Evolutionary conservation across 2,329 filamentous ascomycete species (phyloP), one percentile per base, ranked within the genome.

Genomic region (Pseudogymnoascus sp.): DNA sequence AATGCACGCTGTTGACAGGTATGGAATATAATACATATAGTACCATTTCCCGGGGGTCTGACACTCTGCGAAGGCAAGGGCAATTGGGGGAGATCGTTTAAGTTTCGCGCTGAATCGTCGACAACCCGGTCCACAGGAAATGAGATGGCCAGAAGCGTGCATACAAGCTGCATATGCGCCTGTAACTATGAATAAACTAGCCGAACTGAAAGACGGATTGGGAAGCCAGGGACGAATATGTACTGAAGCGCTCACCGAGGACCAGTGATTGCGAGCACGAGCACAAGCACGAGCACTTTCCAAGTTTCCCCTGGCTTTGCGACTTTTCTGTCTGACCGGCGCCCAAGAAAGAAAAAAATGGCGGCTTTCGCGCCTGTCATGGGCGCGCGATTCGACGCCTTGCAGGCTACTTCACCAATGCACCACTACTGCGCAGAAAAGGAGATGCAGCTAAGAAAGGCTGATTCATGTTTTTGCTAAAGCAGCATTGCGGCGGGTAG

Each of bases 401-500:
- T 28, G 14, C 14, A 25, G 22, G 22, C 22, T 25, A 25, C 22
- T 4, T 25, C 22, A 25, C 22, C 7, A 33, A 33, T 7, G 18
- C 9, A n/a, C 33, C 25, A 18, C 47, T 53, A 53, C 47, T 53
- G 47, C 47, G 28, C n/a, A 53, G 25, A 33, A 53, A 53, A 53
- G 47, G 47, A 53, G 47, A 33, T 53, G 47, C 25, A 53, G 25
- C 47, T 12, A 53, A 30, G 25, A 12, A 22, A 14, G 39, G 47
- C 47, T 33, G 47, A 53, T 33, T 53, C 25, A 12, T n/a, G 18
- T 50, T 18, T 53, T 33, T 53, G 47, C 47, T 53, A 53, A 53
- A 53, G 47, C 47, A 53, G 47, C 47, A 53, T 53, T 38, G 57
- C 33, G 36, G 36, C 57, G 57, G 57, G 36, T 58, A 58, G 57